A percentile compares a stretch with the other conserved stretches of the same genome.
Evolutionary conservation across 495 filamentous ascomycete species (phyloP).

Genomic region (Neurospora hispaniola): DNA sequence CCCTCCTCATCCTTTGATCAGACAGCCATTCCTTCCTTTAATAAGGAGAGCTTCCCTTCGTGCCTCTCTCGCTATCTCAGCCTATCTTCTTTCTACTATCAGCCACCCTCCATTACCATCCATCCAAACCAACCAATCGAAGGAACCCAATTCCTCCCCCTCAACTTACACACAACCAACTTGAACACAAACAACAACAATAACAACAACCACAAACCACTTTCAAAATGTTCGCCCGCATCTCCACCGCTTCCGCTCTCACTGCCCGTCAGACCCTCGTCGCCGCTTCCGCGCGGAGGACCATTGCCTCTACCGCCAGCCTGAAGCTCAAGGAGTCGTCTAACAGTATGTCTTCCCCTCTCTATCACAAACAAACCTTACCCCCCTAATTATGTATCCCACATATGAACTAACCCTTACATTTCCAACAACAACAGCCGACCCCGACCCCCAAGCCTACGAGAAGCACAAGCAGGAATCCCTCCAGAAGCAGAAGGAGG

Average conservation of each 20-base stretch:
- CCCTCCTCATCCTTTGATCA: neutral
- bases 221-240: slow-evolving; percentile 4
- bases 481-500: slow-evolving; percentile 57
- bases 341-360: too few species aligned
- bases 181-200: neutral
- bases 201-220: neutral
- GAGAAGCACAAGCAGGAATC: slow-evolving; percentile 66
- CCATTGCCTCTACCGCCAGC: neutral
- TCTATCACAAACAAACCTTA: neutral
- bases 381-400: neutral
- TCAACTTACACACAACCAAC: neutral
- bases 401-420: neutral
- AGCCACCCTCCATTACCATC: slow-evolving; percentile 5
- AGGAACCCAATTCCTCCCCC: neutral
- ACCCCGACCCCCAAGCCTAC: slow-evolving; percentile 30
- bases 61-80: neutral
- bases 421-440: slow-evolving; percentile 8
- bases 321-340: slow-evolving; percentile 3
- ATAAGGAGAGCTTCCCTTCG: neutral
- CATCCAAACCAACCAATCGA: neutral
- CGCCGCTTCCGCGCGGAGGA: slow-evolving; percentile 1
- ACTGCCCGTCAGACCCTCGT: slow-evolving; percentile 1
- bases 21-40: neutral
- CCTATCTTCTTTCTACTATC: neutral
- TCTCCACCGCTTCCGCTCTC: slow-evolving; percentile 1